These are phyloP conservation scores for Alternaria arborescens DNA, from an alignment of 2,329 filamentous ascomycete genomes.

Conservation along the genomic window DNA sequence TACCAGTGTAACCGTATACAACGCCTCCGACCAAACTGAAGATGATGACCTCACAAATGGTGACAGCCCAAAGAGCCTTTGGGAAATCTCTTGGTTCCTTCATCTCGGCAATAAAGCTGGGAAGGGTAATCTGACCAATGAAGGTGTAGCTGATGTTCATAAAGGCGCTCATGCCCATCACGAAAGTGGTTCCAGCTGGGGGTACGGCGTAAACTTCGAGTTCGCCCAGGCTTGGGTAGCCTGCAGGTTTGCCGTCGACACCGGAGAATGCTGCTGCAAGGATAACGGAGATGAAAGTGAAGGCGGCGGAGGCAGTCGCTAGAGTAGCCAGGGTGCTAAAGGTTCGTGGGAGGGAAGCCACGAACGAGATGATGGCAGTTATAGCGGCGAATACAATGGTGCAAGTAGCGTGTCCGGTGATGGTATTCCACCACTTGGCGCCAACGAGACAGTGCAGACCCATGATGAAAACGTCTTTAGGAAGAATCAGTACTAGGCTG, in stretches of 20 bases:
- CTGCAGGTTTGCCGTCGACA: constrained; percentile 76
- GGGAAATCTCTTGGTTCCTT: constrained; percentile 81
- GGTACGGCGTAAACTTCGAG: constrained; percentile 75
- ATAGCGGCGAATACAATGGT: constrained; percentile 83
- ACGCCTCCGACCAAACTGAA: constrained; percentile 84
- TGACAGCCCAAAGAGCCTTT: constrained; percentile 91
- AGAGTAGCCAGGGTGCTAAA: constrained; percentile 82
- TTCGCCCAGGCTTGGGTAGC: constrained; percentile 66
- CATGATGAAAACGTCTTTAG: constrained; percentile 38
- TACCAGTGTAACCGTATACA: constrained; percentile 87
- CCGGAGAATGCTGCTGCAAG: constrained; percentile 84
- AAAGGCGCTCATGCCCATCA: constrained; percentile 84
- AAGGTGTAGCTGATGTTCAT: constrained; percentile 97
- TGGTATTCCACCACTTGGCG: constrained; percentile 89
- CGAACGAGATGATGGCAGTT: constrained; percentile 76
- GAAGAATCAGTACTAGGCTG: neutral
- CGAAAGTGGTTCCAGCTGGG: constrained; percentile 76
- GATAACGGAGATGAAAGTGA: constrained; percentile 89
- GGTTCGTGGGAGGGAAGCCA: constrained; percentile 84
- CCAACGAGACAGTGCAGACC: constrained; percentile 84
- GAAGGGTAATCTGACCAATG: constrained; percentile 92
- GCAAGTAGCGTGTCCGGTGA: constrained; percentile 75
- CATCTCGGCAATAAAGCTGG: constrained; percentile 97
- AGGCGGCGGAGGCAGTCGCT: constrained; percentile 80
- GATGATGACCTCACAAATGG: constrained; percentile 84